phyloP scores from a whole-genome alignment of 2,329 filamentous ascomycete species.

The Nigrospora osmanthi region DNA sequence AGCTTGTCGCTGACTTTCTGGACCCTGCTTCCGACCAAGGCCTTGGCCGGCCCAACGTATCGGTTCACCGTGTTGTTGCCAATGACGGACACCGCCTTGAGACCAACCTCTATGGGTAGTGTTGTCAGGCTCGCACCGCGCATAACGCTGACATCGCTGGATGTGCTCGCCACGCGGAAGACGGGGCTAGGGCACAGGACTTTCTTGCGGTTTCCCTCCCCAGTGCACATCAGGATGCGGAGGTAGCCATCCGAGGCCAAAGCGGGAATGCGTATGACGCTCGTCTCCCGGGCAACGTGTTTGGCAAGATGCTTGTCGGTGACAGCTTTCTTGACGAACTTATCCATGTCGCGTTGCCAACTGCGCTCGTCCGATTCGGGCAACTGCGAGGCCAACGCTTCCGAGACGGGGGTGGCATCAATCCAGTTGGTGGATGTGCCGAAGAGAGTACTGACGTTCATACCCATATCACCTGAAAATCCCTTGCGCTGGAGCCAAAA shows the following conservation, averaged over 20 bases:
- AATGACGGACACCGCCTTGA: constrained; percentile 46
- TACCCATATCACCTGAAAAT: constrained; percentile 60
- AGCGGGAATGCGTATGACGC: constrained; percentile 56
- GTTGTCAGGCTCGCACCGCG: constrained; percentile 58
- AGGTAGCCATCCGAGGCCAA: constrained; percentile 61
- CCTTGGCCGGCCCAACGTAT: constrained; percentile 32
- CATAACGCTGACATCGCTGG: constrained; percentile 50
- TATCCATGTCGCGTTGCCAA: constrained; percentile 59
- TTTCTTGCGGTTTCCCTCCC: constrained; percentile 26
- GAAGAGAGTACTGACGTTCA: constrained; percentile 56
- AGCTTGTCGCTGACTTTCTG: constrained; percentile 24
- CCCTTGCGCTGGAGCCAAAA: constrained; percentile 64
- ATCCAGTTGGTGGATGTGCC: constrained; percentile 55
- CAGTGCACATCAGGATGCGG: constrained; percentile 54
- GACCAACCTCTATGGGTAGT: constrained; percentile 58
- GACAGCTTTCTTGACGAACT: constrained; percentile 51
- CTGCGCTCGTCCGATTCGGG: constrained; percentile 51
- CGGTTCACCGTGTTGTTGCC: constrained; percentile 35
- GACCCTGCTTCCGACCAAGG: constrained; percentile 32
- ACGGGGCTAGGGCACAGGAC: constrained; percentile 59
- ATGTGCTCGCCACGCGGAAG: constrained; percentile 62
- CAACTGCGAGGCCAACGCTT: constrained; percentile 39
- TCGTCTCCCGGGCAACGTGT: constrained; percentile 53
- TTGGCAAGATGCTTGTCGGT: constrained; percentile 32
- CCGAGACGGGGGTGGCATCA: constrained; percentile 54